phyloP scores from a whole-genome alignment of 2,329 filamentous ascomycete genomes.

The Hypoxylon sp. region DNA sequence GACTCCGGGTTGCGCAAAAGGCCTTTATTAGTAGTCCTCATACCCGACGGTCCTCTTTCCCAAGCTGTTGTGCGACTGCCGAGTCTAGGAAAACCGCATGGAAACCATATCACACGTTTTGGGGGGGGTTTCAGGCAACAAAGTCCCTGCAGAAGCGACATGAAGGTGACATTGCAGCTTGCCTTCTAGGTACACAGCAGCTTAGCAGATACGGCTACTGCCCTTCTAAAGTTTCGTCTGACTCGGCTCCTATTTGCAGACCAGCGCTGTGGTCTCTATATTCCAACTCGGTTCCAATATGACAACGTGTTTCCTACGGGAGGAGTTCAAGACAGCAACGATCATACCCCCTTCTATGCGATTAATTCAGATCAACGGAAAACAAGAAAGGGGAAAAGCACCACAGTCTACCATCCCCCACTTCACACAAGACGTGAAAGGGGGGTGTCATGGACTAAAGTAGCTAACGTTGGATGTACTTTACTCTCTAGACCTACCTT shows the following conservation, averaged over 20 bases:
- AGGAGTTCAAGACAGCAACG: slow-evolving; percentile 11
- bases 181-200: too few relatives aligned
- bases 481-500: too few relatives aligned
- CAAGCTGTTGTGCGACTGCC: slow-evolving; percentile 19
- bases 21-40: background rate
- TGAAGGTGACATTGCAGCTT: slow-evolving; percentile 12
- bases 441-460: background rate
- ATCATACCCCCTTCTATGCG: slow-evolving; percentile 22
- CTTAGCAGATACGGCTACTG: too few relatives aligned
- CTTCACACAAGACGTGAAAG: slow-evolving; percentile 15
- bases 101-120: slow-evolving; percentile 22
- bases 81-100: slow-evolving; percentile 20
- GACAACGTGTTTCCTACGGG: background rate
- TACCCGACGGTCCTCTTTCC: background rate
- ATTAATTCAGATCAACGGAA: too few relatives aligned
- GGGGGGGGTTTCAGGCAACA: slow-evolving; percentile 5
- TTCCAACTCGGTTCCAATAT: slow-evolving; percentile 1
- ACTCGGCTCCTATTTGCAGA: slow-evolving; percentile 20
- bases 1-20: background rate
- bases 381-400: slow-evolving; percentile 29
- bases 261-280: background rate
- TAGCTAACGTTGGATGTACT: too few relatives aligned
- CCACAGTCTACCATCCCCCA: background rate
- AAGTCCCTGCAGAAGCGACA: slow-evolving; percentile 13
- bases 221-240: slow-evolving; percentile 3